Conservation (phyloP, 257 asterid species). For the Craterostigma plantagineum region DNA sequence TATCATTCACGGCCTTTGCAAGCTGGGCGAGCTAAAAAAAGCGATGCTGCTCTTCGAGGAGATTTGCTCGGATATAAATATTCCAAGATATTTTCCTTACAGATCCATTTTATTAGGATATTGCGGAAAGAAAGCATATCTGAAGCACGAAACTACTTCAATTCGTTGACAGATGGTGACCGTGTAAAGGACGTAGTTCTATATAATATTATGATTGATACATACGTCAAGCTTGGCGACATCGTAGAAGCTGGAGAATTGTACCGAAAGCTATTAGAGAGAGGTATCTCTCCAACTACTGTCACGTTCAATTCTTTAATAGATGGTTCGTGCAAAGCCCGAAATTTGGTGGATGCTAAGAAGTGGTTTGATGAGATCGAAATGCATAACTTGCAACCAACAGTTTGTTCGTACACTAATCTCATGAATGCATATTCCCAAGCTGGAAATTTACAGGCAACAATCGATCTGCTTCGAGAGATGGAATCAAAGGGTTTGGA, state of each 20-base stretch:
- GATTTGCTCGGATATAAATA: conserved; percentile 24
- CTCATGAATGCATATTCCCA: conserved; percentile 52
- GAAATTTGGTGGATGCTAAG: conserved; percentile 25
- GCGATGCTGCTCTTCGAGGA: conserved; percentile 34
- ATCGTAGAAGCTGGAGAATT: conserved; percentile 32
- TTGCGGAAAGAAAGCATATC: conserved; percentile 24
- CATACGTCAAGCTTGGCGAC: conserved; percentile 47
- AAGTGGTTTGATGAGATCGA: conserved; percentile 20
- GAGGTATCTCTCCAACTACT: conserved; percentile 42
- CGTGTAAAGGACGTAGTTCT: conserved; percentile 34
- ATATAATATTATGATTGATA: conserved; percentile 49
- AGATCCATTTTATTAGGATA: conserved; percentile 32
- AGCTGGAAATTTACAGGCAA: conserved; percentile 20
- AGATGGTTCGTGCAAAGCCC: conserved; percentile 39
- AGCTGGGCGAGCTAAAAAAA: conserved; percentile 31
- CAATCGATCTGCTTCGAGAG: conserved; percentile 24
- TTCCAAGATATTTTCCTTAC: conserved; percentile 23
- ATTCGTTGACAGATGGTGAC: conserved; percentile 18
- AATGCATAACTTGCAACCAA: conserved; percentile 37
- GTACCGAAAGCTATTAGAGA: conserved; percentile 25
- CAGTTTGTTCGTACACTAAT: conserved; percentile 43
- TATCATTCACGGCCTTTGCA: conserved; percentile 50
- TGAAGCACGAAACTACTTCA: conserved; percentile 48
- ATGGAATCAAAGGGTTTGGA: conserved; percentile 37
- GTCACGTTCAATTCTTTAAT: conserved; percentile 61